Percentiles rank a stretch among this genome's conserved stretches.
Conservation (phyloP, 495 filamentous ascomycete genomes). For the Hyaloscypha variabilis region DNA sequence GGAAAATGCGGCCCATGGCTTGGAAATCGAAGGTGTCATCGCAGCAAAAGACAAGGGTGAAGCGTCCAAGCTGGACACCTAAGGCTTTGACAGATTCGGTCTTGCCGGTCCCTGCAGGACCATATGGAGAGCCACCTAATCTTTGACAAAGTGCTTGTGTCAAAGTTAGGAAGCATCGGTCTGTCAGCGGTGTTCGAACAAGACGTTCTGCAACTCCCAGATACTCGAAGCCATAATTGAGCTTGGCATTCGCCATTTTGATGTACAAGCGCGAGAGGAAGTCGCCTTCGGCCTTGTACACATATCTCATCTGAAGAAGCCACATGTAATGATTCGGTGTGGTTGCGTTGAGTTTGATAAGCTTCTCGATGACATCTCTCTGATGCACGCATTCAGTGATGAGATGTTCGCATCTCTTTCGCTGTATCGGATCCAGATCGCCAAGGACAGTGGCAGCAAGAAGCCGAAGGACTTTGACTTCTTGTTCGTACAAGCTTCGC, state of each 20-base stretch:
- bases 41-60: conserved; percentile 98
- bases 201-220: conserved; percentile 93
- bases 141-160: conserved; percentile 94
- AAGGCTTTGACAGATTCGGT: conserved; percentile 98
- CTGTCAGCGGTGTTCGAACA: conserved; percentile 93
- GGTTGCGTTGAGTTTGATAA: conserved; percentile 72
- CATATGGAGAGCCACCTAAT: conserved; percentile 95
- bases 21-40: conserved; percentile 99
- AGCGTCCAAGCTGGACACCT: conserved; percentile 93
- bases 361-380: conserved; percentile 83
- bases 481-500: conserved; percentile 66
- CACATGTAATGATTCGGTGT: conserved; percentile 86
- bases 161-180: conserved; percentile 96
- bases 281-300: conserved; percentile 80
- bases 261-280: conserved; percentile 83
- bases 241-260: conserved; percentile 94
- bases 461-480: conserved; percentile 77
- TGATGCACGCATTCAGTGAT: conserved; percentile 99
- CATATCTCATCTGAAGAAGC: conserved; percentile 97
- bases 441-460: conserved; percentile 89
- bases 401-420: conserved; percentile 97
- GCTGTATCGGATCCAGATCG: conserved; percentile 80
- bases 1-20: conserved; percentile 98
- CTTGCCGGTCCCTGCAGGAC: conserved; percentile 98
- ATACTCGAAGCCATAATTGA: conserved; percentile 97